These are phyloP conservation scores for Scopulariopsis brevicaulis DNA, from an alignment of 2,329 filamentous ascomycete species.

Conservation along the genomic window DNA sequence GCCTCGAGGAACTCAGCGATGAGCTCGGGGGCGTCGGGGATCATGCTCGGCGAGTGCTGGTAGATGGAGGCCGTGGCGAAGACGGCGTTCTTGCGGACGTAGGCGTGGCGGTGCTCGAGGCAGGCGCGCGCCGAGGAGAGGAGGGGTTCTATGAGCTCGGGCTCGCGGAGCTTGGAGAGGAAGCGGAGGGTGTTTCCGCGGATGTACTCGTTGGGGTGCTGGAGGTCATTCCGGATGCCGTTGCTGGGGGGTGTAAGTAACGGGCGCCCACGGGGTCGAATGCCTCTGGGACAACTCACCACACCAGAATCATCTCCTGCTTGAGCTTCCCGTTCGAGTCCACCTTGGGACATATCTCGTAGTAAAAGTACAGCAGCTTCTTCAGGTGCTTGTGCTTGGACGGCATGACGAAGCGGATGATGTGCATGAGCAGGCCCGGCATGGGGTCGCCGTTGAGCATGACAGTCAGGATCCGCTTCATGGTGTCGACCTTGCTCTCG, in stretches of 20 bases:
- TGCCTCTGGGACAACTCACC: conserved; percentile 48
- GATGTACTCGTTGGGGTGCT: conserved; percentile 97
- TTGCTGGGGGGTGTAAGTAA: conserved; percentile 48
- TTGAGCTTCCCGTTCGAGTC: conserved; percentile 89
- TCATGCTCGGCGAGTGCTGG: conserved; percentile 79
- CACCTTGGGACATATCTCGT: conserved; percentile 95
- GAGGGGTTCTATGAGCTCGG: conserved; percentile 91
- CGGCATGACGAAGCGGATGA: conserved; percentile 99
- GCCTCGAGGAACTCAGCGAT: conserved; percentile 80
- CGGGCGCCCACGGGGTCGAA: not conserved
- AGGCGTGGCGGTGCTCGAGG: conserved; percentile 91
- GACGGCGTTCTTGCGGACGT: conserved; percentile 96
- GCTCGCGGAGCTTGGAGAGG: conserved; percentile 88
- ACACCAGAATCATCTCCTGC: conserved; percentile 99
- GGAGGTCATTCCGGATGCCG: conserved; percentile 92
- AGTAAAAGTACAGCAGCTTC: conserved; percentile 98
- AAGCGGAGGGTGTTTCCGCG: conserved; percentile 97
- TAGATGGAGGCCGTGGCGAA: conserved; percentile 90
- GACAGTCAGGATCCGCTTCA: conserved; percentile 90
- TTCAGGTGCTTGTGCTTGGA: conserved; percentile 94
- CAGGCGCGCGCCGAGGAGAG: conserved; percentile 86
- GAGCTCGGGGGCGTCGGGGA: conserved; percentile 90
- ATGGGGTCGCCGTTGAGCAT: conserved; percentile 98
- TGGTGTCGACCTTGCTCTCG: conserved; percentile 86
- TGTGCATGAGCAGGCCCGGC: conserved; percentile 95